Evolutionary conservation across 176 grass and related monocot species (phyloP).

Genomic region (Elymus sibiricus): DNA sequence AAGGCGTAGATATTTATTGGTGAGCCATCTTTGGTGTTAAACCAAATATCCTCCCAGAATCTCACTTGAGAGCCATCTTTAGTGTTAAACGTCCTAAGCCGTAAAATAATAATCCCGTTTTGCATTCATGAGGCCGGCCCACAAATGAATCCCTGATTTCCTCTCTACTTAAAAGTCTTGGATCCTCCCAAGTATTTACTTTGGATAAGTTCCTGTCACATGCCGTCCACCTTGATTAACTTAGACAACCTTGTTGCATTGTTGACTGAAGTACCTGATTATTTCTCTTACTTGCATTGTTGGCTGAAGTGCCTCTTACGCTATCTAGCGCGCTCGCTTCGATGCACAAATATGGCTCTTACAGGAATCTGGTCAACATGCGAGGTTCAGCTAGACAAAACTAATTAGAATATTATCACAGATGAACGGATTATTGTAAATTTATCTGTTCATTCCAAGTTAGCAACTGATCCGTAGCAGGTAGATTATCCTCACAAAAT

Average conservation of each 20-base stretch:
- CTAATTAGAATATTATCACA: background rate
- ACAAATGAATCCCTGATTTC: background rate
- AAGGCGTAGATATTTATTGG: no score
- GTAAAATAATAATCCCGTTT: no score
- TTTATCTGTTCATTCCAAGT: background rate
- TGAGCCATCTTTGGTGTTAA: no score
- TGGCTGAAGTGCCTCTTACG: slow-evolving; percentile 71
- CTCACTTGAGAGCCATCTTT: no score
- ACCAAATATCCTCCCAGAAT: no score
- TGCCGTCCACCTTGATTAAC: background rate
- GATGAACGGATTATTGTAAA: background rate
- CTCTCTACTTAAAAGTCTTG: background rate
- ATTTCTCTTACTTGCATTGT: slow-evolving; percentile 17
- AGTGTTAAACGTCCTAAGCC: no score
- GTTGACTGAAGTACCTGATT: background rate
- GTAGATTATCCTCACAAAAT: background rate
- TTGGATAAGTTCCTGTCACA: background rate
- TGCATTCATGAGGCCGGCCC: no score
- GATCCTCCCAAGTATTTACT: background rate
- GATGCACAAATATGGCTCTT: slow-evolving; percentile 33
- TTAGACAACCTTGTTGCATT: background rate
- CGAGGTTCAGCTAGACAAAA: slow-evolving; percentile 7
- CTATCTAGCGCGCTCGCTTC: slow-evolving; percentile 33
- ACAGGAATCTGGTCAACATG: slow-evolving; percentile 50
- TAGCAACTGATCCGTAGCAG: background rate